phyloP scores from a whole-genome alignment of 768 basidiomycete species.

The Cystofilobasidium capitatum region DNA sequence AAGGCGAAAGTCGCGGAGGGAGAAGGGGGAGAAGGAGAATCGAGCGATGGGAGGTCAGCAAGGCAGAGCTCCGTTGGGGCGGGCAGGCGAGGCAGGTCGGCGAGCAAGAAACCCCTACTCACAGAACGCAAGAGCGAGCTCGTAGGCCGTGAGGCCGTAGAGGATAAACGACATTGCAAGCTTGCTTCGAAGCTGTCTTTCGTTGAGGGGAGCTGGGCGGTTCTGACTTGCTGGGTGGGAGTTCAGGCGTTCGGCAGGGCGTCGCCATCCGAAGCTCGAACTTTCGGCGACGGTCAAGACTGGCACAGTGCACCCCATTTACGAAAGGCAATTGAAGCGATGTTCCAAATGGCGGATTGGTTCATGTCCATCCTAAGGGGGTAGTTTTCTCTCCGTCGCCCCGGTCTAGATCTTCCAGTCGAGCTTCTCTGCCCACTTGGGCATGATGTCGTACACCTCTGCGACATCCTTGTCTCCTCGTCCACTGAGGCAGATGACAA shows the following conservation, averaged over 20 bases:
- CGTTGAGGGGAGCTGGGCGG: slow-evolving; percentile 49
- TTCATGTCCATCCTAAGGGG: too few relatives aligned
- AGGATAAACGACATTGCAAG: neutral
- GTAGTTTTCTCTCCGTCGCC: neutral
- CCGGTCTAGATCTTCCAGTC: slow-evolving; percentile 69
- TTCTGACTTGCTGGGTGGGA: too few relatives aligned
- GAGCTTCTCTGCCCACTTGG: slow-evolving; percentile 84
- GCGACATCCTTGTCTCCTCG: slow-evolving; percentile 98
- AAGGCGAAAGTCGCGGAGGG: slow-evolving; percentile 40
- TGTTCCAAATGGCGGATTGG: too few relatives aligned
- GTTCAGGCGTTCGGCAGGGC: too few relatives aligned
- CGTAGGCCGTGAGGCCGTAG: slow-evolving; percentile 8
- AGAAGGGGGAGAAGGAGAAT: too few relatives aligned
- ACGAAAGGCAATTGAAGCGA: too few relatives aligned
- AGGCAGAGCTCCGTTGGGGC: too few relatives aligned
- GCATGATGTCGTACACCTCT: slow-evolving; percentile 85
- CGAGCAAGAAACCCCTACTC: neutral
- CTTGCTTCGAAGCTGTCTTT: neutral
- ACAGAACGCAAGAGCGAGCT: slow-evolving; percentile 23
- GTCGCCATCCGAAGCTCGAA: too few relatives aligned
- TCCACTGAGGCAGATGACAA: slow-evolving; percentile 88
- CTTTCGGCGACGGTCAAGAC: too few relatives aligned
- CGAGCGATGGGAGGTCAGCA: neutral
- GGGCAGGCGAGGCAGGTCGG: neutral
- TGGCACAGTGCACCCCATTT: too few relatives aligned